A percentile compares a stretch with the other conserved stretches of the same genome.
Evolutionary conservation across 2,329 filamentous ascomycete genomes (phyloP).

Genomic region (Fusarium guadeloupense): DNA sequence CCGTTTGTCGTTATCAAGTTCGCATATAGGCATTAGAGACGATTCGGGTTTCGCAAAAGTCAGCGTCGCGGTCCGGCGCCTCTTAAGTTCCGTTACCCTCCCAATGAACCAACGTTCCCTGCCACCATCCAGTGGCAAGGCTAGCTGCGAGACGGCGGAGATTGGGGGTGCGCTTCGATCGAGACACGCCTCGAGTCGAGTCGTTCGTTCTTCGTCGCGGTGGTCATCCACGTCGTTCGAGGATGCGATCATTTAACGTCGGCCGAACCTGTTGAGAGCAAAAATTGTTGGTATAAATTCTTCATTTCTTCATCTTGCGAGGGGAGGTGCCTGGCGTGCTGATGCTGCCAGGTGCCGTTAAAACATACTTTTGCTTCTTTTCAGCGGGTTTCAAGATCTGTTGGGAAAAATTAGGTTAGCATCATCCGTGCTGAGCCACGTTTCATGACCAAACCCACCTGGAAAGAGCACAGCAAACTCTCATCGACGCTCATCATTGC

Average conservation of each 20-base stretch:
- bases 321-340: conserved; percentile 41
- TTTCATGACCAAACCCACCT: conserved; percentile 66
- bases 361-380: conserved; percentile 99
- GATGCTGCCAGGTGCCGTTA: conserved; percentile 72
- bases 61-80: conserved; percentile 41
- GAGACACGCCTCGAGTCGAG: conserved; percentile 37
- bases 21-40: conserved; percentile 52
- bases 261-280: conserved; percentile 90
- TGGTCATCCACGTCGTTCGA: conserved; percentile 40
- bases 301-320: conserved; percentile 38
- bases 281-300: conserved; percentile 66
- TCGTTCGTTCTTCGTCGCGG: conserved; percentile 38
- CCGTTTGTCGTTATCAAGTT: conserved; percentile 54
- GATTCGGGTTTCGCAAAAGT: conserved; percentile 46
- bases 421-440: background rate
- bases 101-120: conserved; percentile 44
- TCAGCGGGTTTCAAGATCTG: conserved; percentile 99
- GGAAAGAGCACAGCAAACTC: conserved; percentile 98
- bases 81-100: conserved; percentile 43
- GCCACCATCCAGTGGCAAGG: conserved; percentile 42
- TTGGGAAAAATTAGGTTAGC: conserved; percentile 13
- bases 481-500: conserved; percentile 99
- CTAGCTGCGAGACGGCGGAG: conserved; percentile 45
- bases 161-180: conserved; percentile 38
- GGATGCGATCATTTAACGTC: conserved; percentile 72